Evolutionary conservation across 73 alveolate genomes (phyloP), one percentile per base, ranked within the genome.

Genomic region (Paramecium octaurelia): DNA sequence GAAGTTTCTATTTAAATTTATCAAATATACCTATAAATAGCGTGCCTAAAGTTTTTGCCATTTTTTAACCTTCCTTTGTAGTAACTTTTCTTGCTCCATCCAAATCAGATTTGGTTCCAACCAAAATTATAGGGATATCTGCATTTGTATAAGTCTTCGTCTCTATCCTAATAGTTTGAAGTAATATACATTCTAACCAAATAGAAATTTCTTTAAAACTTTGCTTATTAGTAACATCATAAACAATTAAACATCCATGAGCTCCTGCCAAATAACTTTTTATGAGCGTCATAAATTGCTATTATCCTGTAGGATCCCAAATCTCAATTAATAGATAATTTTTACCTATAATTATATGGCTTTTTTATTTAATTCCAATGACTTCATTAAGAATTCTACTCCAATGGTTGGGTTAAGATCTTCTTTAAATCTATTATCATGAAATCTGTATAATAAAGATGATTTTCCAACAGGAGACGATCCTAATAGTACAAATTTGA

Each of bases 361-460:
- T 16, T 90, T 54, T 42, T 92, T 88, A 21, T 75, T 92, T 1
- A 93, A 43, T 27, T 92, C 95, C 23, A 93, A 43, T 12, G 91
- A 40, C 35, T 85, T 90, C 35, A 1, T 35, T 7, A 31, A 46
- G 20, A 94, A 92, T 87, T 94, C 97, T 35, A 94, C 96, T 34
- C 97, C 97, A n/a, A 92, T 86, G 20, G 97, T 94, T 8, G 97
- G 86, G 6, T 86, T 75, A 84, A 76, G 84, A 7, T 69, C 43
- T 36, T 93, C 96, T 24, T 59, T 75, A 91, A 93, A 93, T 14
- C 27, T 29, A 35, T 93, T 57, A 90, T 92, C 95, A 50, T 85
- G 44, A 76, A 71, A 92, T 36, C 93, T 40, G n/a, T 54, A 75
- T 48, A 93, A 24, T 42, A 93, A 68, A 24, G 96, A 83, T n/a